Base-by-base conservation (phyloP, 1,284 basidiomycete species). In the Trichosporon ovoides region DNA sequence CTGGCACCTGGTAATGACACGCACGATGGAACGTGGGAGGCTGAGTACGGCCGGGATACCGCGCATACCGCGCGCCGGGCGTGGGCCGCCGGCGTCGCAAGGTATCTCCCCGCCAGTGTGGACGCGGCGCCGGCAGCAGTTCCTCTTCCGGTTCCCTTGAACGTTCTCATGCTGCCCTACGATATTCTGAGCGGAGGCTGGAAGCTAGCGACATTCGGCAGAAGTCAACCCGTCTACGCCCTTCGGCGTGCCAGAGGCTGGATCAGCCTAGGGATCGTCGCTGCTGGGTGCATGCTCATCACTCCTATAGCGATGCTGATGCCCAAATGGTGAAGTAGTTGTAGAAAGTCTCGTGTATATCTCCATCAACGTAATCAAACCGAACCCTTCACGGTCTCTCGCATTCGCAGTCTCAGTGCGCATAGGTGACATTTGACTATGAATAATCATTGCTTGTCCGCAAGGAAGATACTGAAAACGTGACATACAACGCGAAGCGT, bases 1-100 rank as follows among this genome's bases (percentile, higher is more conserved):
- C 38, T 64, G 38, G 59, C 63, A 10, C 58, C 63, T 10, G 51
- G 53, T 16, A 58, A 61, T 53, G 60, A 61, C 51, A 56, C 59
- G 19, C 59, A 59, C 56, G 63, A 64, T 43, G 63, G 60, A 28
- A 59, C 59, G 6, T 64, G 63, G 63, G 63, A 64, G 56, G 58
- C 59, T 14, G 63, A 64, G 50, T 64, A 61, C 53, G 63, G 63
- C 5, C 48, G 56, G 1, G 36, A 38, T 1, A 64, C 61, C 18
- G 63, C 55, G 9, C 60, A 59, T 50, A 37, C 49, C 4, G 28
- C 49, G 24, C 55, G 63, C 20, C 55, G 58, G 12, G 58, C 58
- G 3, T 53, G 61, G n/a, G 63, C 63, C 9, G 59, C 59, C 36
- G 63, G 38, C 22, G 63, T 64, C 10, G 59, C 59, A 3, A 57